These are phyloP conservation scores for Lasiodiplodia citricola DNA, from an alignment of 2,329 filamentous ascomycete genomes.

Conservation along the genomic window DNA sequence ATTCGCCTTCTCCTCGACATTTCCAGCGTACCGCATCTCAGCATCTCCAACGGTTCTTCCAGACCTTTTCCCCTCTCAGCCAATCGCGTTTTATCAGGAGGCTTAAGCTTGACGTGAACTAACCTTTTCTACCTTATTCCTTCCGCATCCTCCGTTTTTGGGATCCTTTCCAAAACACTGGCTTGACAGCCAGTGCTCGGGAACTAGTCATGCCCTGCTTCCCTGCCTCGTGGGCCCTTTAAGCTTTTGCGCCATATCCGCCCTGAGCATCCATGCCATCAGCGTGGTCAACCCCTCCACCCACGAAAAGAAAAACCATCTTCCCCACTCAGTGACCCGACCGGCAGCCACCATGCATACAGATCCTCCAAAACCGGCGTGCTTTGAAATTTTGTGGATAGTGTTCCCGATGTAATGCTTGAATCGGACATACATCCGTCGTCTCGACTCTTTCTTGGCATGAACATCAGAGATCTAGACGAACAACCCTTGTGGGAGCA, in stretches of 20 bases:
- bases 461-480: not conserved
- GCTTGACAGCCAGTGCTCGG: constrained; percentile 9
- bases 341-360: not conserved
- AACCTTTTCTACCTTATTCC: not conserved
- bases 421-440: not conserved
- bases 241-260: constrained; percentile 12
- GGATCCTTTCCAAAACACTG: constrained; percentile 13
- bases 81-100: not conserved
- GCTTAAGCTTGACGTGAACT: not conserved
- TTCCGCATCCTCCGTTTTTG: constrained; percentile 1
- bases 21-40: not conserved
- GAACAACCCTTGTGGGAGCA: not conserved
- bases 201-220: not conserved
- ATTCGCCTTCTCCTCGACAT: not conserved
- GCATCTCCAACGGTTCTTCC: not conserved
- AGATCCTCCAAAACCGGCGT: constrained; percentile 19
- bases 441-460: not conserved
- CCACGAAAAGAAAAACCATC: not conserved
- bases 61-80: not conserved
- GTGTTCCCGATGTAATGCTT: not conserved
- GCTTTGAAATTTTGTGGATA: not conserved
- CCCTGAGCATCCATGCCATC: constrained; percentile 8
- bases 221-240: not conserved
- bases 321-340: not conserved
- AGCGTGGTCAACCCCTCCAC: not conserved